Conservation (phyloP, 805 yeast species). For the Naumovozyma castellii region DNA sequence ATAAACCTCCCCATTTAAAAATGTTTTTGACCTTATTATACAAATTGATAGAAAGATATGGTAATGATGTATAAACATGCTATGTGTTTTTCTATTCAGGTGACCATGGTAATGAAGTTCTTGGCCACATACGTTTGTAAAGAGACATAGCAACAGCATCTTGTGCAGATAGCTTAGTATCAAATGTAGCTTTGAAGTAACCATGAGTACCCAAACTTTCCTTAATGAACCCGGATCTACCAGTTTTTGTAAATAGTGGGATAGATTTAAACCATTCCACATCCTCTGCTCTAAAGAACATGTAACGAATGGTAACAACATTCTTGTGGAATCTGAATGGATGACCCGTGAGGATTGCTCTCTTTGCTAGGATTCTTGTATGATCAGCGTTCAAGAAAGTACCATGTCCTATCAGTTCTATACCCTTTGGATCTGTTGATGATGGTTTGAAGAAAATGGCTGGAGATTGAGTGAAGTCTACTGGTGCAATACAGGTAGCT, state of each 20-base stretch:
- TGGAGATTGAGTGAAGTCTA: slow-evolving; percentile 74
- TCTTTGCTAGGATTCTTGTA: slow-evolving; percentile 74
- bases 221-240: slow-evolving; percentile 89
- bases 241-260: slow-evolving; percentile 86
- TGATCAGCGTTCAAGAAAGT: slow-evolving; percentile 81
- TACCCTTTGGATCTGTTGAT: slow-evolving; percentile 35
- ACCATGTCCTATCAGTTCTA: slow-evolving; percentile 81
- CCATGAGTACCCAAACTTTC: slow-evolving; percentile 98
- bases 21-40: no score
- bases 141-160: slow-evolving; percentile 91
- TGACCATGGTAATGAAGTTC: slow-evolving; percentile 30
- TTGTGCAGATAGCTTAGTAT: slow-evolving; percentile 80
- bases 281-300: slow-evolving; percentile 91
- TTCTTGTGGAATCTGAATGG: slow-evolving; percentile 91
- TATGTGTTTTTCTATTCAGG: background rate
- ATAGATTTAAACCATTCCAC: slow-evolving; percentile 82
- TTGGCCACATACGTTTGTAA: slow-evolving; percentile 92
- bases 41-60: background rate
- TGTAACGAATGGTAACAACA: slow-evolving; percentile 86
- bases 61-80: no score
- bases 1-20: no score
- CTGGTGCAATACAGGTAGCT: slow-evolving; percentile 86
- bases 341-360: slow-evolving; percentile 85
- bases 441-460: slow-evolving; percentile 67
- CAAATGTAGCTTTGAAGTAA: slow-evolving; percentile 91